Percentiles rank a stretch among this genome's conserved stretches.
Evolutionary conservation across 2,329 filamentous ascomycete species (phyloP).

Genomic region (Pseudogymnoascus sp.): DNA sequence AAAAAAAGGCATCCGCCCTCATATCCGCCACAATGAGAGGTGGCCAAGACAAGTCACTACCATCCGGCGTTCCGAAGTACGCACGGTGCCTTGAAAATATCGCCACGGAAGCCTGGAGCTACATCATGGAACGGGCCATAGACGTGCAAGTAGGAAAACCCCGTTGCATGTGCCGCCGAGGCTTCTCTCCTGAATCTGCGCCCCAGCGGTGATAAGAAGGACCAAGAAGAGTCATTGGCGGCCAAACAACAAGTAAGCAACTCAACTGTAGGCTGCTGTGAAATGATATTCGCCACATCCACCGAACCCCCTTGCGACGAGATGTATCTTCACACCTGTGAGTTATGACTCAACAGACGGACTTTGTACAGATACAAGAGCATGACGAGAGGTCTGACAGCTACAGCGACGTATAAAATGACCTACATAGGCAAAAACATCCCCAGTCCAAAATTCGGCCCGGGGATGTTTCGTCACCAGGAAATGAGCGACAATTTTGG

Average conservation of each 20-base stretch:
- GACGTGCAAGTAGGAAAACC: neutral
- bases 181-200: neutral
- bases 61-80: neutral
- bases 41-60: neutral
- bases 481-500: neutral
- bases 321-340: neutral
- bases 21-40: neutral
- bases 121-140: neutral
- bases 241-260: neutral
- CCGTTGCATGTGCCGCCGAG: neutral
- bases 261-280: neutral
- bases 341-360: neutral
- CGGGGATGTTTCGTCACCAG: neutral
- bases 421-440: neutral
- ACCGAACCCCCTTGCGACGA: neutral
- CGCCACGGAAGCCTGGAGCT: neutral
- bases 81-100: neutral
- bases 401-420: neutral
- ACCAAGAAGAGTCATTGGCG: neutral
- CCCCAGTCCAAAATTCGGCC: neutral
- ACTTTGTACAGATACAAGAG: neutral
- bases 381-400: neutral
- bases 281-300: neutral
- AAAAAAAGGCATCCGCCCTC: neutral
- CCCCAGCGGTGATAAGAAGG: neutral